Evolutionary conservation across 495 filamentous ascomycete species (phyloP).

Genomic region (Corynascus novoguineensis): DNA sequence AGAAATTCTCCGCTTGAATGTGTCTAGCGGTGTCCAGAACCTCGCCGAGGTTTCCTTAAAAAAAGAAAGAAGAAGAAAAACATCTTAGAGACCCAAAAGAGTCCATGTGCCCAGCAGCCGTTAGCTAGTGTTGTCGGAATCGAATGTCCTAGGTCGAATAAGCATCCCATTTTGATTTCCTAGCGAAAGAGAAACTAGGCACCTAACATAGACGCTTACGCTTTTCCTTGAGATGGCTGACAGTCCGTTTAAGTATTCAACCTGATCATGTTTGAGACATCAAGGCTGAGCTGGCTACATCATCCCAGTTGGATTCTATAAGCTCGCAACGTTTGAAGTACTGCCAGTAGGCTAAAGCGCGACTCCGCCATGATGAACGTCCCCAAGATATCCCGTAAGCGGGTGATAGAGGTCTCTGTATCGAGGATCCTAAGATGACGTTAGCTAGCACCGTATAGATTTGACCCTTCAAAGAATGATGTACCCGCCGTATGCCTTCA

Average conservation of each 20-base stretch:
- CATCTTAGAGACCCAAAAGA: slow-evolving; percentile 30
- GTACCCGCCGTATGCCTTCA: slow-evolving; percentile 10
- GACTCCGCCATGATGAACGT: slow-evolving; percentile 23
- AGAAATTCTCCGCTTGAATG: slow-evolving; percentile 17
- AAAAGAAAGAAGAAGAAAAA: no score
- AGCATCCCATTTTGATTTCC: neutral
- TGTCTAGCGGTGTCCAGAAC: slow-evolving; percentile 21
- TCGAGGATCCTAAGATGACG: slow-evolving; percentile 21
- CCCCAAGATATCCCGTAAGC: slow-evolving; percentile 22
- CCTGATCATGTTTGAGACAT: slow-evolving; percentile 13
- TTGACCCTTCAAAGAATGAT: neutral
- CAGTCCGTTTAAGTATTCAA: slow-evolving; percentile 15
- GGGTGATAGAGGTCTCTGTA: slow-evolving; percentile 21
- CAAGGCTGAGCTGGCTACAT: slow-evolving; percentile 7
- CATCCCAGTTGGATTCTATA: slow-evolving; percentile 20
- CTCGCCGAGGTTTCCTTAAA: neutral
- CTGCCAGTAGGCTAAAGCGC: slow-evolving; percentile 27
- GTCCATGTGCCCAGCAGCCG: slow-evolving; percentile 28
- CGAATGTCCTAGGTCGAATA: slow-evolving; percentile 3
- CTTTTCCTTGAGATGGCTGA: slow-evolving; percentile 10
- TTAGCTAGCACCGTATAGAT: neutral
- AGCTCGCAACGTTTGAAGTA: slow-evolving; percentile 30
- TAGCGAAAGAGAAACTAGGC: neutral
- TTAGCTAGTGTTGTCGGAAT: slow-evolving; percentile 15
- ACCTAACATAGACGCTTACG: slow-evolving; percentile 7